Evolutionary conservation across 768 basidiomycete species (phyloP).

Genomic region (Serendipita sp.): DNA sequence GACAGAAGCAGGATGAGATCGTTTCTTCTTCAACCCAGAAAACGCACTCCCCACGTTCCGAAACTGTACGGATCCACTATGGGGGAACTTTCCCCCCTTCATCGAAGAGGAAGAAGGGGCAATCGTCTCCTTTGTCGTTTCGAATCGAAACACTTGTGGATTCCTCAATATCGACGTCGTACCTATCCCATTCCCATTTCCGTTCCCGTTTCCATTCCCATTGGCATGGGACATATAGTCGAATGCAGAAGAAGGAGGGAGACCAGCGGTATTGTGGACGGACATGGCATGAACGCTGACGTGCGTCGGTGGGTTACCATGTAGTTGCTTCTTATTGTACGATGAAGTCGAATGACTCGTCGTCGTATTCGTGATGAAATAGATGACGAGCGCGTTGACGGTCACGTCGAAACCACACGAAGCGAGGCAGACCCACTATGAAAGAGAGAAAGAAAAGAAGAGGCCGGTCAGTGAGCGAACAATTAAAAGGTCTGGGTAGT

Average conservation of each 20-base stretch:
- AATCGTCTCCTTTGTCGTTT: background rate
- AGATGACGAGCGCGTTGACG: slow-evolving; percentile 11
- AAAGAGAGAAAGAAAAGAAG: background rate
- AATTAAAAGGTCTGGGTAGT: no score
- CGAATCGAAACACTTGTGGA: background rate
- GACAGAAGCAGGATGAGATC: background rate
- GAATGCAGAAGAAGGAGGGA: no score
- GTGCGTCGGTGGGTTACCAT: background rate
- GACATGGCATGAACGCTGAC: background rate
- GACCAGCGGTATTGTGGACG: background rate
- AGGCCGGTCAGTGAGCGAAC: no score
- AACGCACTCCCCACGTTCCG: background rate
- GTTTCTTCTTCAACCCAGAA: background rate
- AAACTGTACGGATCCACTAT: background rate
- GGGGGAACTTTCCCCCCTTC: no score
- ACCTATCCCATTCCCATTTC: background rate
- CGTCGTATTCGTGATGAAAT: slow-evolving; percentile 1
- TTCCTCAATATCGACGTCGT: background rate
- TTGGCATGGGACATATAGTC: background rate
- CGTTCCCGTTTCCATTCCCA: background rate
- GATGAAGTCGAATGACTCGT: no score
- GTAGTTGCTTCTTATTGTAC: no score
- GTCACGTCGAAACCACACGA: slow-evolving; percentile 11
- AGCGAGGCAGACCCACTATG: slow-evolving; percentile 13
- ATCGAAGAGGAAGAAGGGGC: no score